These are phyloP conservation scores for Triangularia setosa DNA, from an alignment of 2,329 filamentous ascomycete species.

Conservation along the genomic window DNA sequence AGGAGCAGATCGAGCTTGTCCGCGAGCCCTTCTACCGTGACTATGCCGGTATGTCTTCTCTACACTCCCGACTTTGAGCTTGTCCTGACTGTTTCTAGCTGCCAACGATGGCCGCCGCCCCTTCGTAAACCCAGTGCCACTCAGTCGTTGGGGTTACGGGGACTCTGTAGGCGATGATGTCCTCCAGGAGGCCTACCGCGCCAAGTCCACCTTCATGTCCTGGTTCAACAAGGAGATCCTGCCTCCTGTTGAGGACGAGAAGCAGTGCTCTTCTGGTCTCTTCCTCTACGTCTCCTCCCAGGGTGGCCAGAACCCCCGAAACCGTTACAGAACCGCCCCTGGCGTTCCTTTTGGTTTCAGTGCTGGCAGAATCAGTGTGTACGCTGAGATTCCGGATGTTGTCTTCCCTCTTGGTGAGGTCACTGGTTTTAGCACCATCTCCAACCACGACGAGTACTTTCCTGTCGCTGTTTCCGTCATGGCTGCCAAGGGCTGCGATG, in stretches of 20 bases:
- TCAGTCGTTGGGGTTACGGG: conserved; percentile 35
- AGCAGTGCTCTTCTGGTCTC: conserved; percentile 44
- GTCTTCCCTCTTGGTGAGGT: conserved; percentile 42
- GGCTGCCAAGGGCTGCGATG: conserved; percentile 58
- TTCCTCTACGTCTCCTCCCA: conserved; percentile 43
- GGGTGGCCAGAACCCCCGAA: conserved; percentile 30
- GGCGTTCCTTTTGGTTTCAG: conserved; percentile 45
- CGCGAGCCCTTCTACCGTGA: conserved; percentile 38
- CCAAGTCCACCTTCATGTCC: conserved; percentile 47
- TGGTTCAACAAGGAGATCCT: conserved; percentile 46
- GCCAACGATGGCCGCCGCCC: conserved; percentile 33
- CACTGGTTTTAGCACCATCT: conserved; percentile 34
- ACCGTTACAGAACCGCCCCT: conserved; percentile 38
- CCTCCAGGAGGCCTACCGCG: conserved; percentile 39
- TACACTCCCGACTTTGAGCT: no score
- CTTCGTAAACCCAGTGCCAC: conserved; percentile 36
- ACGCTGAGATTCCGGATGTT: conserved; percentile 38
- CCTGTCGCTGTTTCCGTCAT: conserved; percentile 57
- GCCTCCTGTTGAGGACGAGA: conserved; percentile 34
- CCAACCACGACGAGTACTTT: conserved; percentile 44
- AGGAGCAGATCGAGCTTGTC: conserved; percentile 36
- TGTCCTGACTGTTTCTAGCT: conserved; percentile 8
- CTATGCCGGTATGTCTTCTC: conserved; percentile 28
- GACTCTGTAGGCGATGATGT: conserved; percentile 28
- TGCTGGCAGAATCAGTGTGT: conserved; percentile 33